Conservation (phyloP, 2,329 filamentous ascomycete genomes). For the Fusarium paranaense region DNA sequence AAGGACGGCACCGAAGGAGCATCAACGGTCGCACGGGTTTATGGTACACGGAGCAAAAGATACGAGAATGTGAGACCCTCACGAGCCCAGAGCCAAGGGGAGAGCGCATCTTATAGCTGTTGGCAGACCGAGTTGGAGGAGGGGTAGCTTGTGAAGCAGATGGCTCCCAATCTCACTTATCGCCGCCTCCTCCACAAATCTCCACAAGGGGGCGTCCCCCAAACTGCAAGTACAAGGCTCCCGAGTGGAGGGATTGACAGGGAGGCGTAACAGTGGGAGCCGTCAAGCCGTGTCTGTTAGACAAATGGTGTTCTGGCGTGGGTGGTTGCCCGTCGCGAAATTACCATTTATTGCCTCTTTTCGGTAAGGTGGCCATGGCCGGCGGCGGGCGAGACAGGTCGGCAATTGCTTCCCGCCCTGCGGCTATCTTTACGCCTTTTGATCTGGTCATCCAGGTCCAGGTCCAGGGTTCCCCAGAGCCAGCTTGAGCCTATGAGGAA, state of each 20-base stretch:
- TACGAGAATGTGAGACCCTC: constrained; percentile 7
- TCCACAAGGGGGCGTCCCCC: constrained; percentile 13
- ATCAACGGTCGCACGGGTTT: constrained; percentile 6
- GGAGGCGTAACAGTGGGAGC: background rate
- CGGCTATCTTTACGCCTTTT: constrained; percentile 1
- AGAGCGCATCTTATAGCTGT: constrained; percentile 36
- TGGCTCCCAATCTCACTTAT: constrained; percentile 10
- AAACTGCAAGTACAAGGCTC: constrained; percentile 6
- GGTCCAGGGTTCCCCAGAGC: background rate
- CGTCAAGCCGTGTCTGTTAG: background rate
- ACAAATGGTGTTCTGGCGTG: constrained; percentile 1
- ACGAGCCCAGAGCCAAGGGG: constrained; percentile 8
- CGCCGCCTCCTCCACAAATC: constrained; percentile 26
- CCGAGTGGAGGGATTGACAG: background rate
- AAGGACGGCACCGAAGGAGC: constrained; percentile 19
- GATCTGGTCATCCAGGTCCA: background rate
- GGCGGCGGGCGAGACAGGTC: constrained; percentile 2
- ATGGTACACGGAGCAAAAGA: constrained; percentile 9
- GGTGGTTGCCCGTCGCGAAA: background rate
- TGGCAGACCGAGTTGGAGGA: constrained; percentile 22
- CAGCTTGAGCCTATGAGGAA: background rate
- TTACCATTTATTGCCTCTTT: constrained; percentile 31
- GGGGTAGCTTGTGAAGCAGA: constrained; percentile 21
- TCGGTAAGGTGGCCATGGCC: constrained; percentile 18
- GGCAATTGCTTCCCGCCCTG: constrained; percentile 5